A percentile compares a stretch with the other conserved stretches of the same genome.
phyloP scores from a whole-genome alignment of 345 rosid species.

The Stellera chamaejasme region DNA sequence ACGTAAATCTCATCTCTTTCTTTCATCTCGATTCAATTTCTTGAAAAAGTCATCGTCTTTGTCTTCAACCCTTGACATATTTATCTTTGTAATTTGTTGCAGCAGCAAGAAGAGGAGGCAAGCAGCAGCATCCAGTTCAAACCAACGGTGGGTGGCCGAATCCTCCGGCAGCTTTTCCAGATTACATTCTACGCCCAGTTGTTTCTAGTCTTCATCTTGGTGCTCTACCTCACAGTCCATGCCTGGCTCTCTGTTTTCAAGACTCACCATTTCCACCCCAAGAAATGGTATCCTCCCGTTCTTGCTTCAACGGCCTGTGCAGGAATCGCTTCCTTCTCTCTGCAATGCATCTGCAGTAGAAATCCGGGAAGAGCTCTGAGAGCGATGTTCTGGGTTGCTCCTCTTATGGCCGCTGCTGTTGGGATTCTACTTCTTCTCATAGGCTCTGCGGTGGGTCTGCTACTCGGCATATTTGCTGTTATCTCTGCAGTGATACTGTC shows the following conservation, averaged over 20 bases:
- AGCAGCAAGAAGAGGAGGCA: conserved; percentile 46
- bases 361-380: conserved; percentile 45
- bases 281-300: conserved; percentile 73
- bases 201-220: conserved; percentile 36
- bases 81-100: conserved; percentile 5
- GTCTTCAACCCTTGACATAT: neutral
- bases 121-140: conserved; percentile 10
- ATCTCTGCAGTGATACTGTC: conserved; percentile 38
- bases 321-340: conserved; percentile 39
- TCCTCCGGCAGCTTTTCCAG: conserved; percentile 41
- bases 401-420: conserved; percentile 45
- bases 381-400: conserved; percentile 62
- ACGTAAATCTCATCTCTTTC: conserved; percentile 21
- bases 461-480: conserved; percentile 35
- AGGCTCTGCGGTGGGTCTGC: conserved; percentile 39
- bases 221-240: conserved; percentile 46
- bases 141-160: conserved; percentile 29
- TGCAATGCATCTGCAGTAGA: conserved; percentile 40
- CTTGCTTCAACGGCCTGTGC: conserved; percentile 45
- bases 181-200: conserved; percentile 52
- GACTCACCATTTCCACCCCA: conserved; percentile 50
- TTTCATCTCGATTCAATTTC: neutral
- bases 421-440: conserved; percentile 48
- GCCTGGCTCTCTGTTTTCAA: conserved; percentile 39
- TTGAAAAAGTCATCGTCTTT: neutral